Evolutionary conservation across 2,329 filamentous ascomycete genomes (phyloP).

Genomic region (Fusarium neocosmosporiellum): DNA sequence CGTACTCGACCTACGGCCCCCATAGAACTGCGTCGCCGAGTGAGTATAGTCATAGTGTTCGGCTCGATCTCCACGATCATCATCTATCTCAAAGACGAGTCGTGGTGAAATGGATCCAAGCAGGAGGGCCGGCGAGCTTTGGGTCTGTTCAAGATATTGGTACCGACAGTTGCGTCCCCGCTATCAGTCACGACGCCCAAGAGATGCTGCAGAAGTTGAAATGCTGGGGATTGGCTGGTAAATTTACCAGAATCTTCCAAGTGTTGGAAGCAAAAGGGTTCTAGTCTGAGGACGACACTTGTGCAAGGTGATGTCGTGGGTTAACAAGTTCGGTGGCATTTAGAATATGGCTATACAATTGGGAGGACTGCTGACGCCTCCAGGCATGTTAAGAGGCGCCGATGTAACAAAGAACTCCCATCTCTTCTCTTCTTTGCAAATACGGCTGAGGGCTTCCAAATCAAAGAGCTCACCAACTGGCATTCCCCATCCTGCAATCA

Average conservation of each 20-base stretch:
- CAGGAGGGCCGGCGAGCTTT: background rate
- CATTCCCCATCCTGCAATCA: background rate
- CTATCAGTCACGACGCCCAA: background rate
- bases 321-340: background rate
- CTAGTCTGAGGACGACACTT: background rate
- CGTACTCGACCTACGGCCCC: background rate
- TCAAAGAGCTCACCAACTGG: background rate
- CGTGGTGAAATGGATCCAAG: background rate
- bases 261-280: background rate
- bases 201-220: background rate
- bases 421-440: background rate
- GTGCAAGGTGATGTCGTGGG: background rate
- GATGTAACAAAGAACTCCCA: background rate
- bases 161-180: background rate
- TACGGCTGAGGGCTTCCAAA: background rate
- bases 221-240: background rate
- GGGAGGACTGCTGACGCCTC: background rate
- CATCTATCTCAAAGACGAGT: background rate
- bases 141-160: background rate
- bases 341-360: background rate
- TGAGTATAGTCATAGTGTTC: background rate
- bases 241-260: background rate
- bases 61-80: background rate
- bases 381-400: background rate
- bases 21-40: background rate